Evolutionary conservation across 2,329 filamentous ascomycete species (phyloP), one percentile per base, ranked within the genome.

Genomic region (Seiridium unicorne): DNA sequence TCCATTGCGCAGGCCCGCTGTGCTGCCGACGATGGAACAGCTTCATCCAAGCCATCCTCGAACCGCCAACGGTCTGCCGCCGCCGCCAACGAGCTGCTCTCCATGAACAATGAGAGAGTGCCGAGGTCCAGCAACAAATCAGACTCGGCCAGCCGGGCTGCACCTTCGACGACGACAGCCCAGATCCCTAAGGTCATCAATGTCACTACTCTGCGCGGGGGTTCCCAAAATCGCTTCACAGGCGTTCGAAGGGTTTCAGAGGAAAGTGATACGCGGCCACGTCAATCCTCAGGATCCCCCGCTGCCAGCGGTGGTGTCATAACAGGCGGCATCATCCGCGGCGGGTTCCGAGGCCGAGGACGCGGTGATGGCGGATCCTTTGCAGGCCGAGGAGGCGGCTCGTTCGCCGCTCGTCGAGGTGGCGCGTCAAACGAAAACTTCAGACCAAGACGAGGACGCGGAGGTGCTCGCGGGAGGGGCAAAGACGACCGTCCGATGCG

Each of bases 121-220:
- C 18, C 18, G 18, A 26, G 10, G 3, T 31, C 48, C 55, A 13
- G 11, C 42, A 48, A 18, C 59, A 18, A 11, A 26, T 40, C 32
- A 26, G 54, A 44, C 13, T 51, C 44, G 3, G 13, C 31, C 49
- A 18, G 35, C 44, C 57, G 31, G 9, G 4, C 49, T 31, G 44
- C 54, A 44, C n/a, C 44, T 32, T 47, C 44, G 51, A 55, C 42
- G 5, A 38, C 55, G 2, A 26, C 18, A 26, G 18, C 18, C 18
- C 18, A 26, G 18, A 26, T 26, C 18, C 71, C 73, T 32, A 76
- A 72, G 60, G 67, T 80, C 13, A 70, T 81, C 51, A 76, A 77
- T 59, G 66, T 80, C 58, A 72, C 69, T 59, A 77, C 68, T 59
- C 66, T 79, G 10, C 76, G 69, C 42, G 71, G 73, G 26, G 66